phyloP scores from a whole-genome alignment of 495 filamentous ascomycete genomes.

The Lasiosphaeriaceae sp. region DNA sequence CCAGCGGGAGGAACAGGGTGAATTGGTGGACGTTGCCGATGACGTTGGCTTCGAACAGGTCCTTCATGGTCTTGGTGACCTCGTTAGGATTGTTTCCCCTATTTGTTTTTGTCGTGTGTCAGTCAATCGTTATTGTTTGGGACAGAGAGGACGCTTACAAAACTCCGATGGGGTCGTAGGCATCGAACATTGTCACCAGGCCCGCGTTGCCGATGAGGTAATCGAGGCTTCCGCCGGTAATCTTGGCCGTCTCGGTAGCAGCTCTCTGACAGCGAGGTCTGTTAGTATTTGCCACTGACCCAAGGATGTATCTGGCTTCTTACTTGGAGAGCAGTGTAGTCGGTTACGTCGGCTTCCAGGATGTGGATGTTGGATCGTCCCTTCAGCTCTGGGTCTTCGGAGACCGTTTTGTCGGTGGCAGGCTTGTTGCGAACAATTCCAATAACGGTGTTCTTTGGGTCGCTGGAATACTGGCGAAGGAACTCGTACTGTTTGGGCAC shows the following conservation, averaged over 20 bases:
- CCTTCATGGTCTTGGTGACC: slow-evolving; percentile 21
- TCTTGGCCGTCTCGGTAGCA: slow-evolving; percentile 20
- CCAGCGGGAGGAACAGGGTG: slow-evolving; percentile 49
- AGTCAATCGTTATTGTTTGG: neutral
- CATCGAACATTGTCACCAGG: slow-evolving; percentile 20
- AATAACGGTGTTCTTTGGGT: slow-evolving; percentile 27
- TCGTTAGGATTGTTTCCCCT: slow-evolving; percentile 28
- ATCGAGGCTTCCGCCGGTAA: slow-evolving; percentile 45
- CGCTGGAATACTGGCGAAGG: slow-evolving; percentile 24
- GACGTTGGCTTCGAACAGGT: slow-evolving; percentile 44
- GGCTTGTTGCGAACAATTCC: slow-evolving; percentile 34
- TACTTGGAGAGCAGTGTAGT: slow-evolving; percentile 26
- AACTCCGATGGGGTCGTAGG: slow-evolving; percentile 16
- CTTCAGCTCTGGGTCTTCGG: slow-evolving; percentile 12
- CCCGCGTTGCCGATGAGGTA: slow-evolving; percentile 53
- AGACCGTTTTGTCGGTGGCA: slow-evolving; percentile 23
- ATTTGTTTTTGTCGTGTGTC: neutral
- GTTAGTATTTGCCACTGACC: neutral
- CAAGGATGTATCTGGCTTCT: too few species aligned
- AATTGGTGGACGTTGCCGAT: slow-evolving; percentile 49
- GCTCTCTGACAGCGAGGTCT: slow-evolving; percentile 19
- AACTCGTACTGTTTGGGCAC: slow-evolving; percentile 25
- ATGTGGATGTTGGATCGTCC: slow-evolving; percentile 35
- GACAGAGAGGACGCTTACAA: slow-evolving; percentile 17
- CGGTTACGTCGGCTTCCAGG: slow-evolving; percentile 35